Evolutionary conservation across 2,329 filamentous ascomycete genomes (phyloP).

Genomic region (Aspergillus neotritici): DNA sequence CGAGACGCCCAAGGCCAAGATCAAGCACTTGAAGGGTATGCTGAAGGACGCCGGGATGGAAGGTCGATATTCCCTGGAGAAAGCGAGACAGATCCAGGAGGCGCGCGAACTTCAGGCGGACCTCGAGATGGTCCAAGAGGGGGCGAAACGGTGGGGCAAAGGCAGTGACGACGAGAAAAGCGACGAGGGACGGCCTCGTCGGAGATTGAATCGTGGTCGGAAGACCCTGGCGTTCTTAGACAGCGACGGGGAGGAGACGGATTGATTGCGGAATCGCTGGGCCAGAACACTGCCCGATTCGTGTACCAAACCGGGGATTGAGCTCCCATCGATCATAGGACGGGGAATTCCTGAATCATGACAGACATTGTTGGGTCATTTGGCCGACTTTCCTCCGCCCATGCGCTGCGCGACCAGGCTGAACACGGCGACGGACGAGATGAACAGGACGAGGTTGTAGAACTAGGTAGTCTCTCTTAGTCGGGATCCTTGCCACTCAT

Average conservation of each 20-base stretch:
- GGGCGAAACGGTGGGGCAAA: slow-evolving; percentile 70
- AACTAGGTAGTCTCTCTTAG: slow-evolving; percentile 50
- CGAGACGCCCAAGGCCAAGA: slow-evolving; percentile 69
- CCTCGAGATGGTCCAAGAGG: slow-evolving; percentile 76
- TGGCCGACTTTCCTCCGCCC: slow-evolving; percentile 41
- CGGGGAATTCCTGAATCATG: too few relatives aligned
- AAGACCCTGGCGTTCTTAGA: slow-evolving; percentile 56
- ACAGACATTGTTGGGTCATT: slow-evolving; percentile 18
- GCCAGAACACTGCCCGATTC: too few relatives aligned
- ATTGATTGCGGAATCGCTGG: slow-evolving; percentile 23
- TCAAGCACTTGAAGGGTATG: slow-evolving; percentile 72
- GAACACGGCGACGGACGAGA: slow-evolving; percentile 92
- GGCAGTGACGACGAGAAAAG: slow-evolving; percentile 40
- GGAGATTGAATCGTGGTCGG: slow-evolving; percentile 39
- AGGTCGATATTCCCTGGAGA: slow-evolving; percentile 78
- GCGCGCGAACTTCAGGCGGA: slow-evolving; percentile 77
- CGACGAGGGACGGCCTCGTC: slow-evolving; percentile 34
- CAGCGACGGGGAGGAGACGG: slow-evolving; percentile 61
- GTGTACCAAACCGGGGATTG: not conserved
- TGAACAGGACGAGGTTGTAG: slow-evolving; percentile 94
- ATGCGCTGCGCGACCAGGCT: slow-evolving; percentile 88
- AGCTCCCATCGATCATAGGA: too few relatives aligned
- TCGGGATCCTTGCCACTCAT: slow-evolving; percentile 6
- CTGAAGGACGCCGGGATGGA: slow-evolving; percentile 79
- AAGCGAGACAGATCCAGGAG: slow-evolving; percentile 82